Conservation (phyloP, 306 rosid species). For the Castanea sativa region DNA sequence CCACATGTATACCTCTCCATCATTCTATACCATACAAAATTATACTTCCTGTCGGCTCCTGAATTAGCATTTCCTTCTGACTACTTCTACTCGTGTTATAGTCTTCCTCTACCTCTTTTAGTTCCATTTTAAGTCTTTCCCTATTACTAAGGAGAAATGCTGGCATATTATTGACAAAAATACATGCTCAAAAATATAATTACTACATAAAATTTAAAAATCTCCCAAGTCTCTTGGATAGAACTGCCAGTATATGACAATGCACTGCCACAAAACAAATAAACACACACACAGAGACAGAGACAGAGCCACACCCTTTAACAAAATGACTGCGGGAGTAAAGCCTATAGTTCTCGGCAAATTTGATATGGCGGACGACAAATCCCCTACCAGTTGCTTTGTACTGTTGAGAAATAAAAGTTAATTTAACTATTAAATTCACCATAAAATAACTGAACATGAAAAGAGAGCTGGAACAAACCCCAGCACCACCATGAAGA, state of each 20-base stretch:
- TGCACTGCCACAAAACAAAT: background rate
- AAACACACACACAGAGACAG: background rate
- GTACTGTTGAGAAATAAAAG: conserved; percentile 54
- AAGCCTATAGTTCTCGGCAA: conserved; percentile 89
- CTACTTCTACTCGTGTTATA: no score
- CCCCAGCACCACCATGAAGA: conserved; percentile 99
- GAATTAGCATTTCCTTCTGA: no score
- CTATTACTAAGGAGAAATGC: background rate
- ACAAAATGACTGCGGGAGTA: conserved; percentile 98
- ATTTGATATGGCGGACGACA: conserved; percentile 91
- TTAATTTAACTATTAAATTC: conserved; percentile 5
- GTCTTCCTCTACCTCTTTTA: no score
- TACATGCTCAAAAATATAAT: background rate
- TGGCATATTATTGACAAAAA: background rate
- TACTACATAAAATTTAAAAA: no score
- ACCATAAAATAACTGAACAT: background rate
- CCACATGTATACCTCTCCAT: no score
- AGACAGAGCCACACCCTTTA: conserved; percentile 62
- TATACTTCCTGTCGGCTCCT: no score
- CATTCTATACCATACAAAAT: no score
- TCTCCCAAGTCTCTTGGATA: no score
- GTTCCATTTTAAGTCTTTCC: no score
- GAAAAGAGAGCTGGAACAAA: conserved; percentile 32
- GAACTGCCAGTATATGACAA: background rate
- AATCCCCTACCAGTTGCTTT: conserved; percentile 98